These are phyloP conservation scores for Albifimbria verrucaria DNA, from an alignment of 2,329 filamentous ascomycete species.

Conservation along the genomic window DNA sequence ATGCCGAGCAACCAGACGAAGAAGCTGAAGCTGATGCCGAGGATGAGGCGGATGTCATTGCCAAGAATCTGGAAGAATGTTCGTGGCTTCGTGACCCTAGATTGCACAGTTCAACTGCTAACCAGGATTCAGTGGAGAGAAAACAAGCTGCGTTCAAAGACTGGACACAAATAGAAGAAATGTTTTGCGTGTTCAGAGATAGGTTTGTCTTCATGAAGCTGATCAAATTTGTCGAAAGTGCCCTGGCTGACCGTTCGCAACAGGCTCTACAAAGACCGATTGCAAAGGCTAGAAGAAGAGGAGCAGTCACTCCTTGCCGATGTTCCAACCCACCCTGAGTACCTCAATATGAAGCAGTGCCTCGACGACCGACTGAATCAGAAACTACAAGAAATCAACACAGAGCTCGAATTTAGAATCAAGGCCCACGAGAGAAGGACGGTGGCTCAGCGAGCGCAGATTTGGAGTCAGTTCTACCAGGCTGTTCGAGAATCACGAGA, in stretches of 20 bases:
- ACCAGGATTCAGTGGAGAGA: conserved; percentile 58
- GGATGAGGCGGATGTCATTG: conserved; percentile 56
- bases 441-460: conserved; percentile 78
- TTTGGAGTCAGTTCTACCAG: conserved; percentile 90
- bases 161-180: conserved; percentile 76
- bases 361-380: conserved; percentile 79
- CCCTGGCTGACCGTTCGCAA: conserved; percentile 12
- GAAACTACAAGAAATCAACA: conserved; percentile 73
- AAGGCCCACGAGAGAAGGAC: conserved; percentile 71
- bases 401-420: conserved; percentile 69
- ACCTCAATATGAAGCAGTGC: conserved; percentile 83
- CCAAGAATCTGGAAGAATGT: conserved; percentile 65
- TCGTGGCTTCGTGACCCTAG: conserved; percentile 26
- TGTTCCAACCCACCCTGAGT: conserved; percentile 81
- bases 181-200: conserved; percentile 83
- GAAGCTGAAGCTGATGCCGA: conserved; percentile 55
- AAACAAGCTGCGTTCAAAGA: conserved; percentile 79
- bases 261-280: conserved; percentile 84
- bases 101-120: conserved; percentile 12
- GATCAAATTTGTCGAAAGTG: background rate
- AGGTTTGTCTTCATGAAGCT: conserved; percentile 48
- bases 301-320: conserved; percentile 58
- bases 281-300: conserved; percentile 74
- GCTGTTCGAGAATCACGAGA: conserved; percentile 80
- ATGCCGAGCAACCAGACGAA: conserved; percentile 46